Percentiles rank a stretch among this genome's conserved stretches.
Evolutionary conservation across 1,139 yeast genomes (phyloP).

Genomic region (Blastobotrys petasosporus): DNA sequence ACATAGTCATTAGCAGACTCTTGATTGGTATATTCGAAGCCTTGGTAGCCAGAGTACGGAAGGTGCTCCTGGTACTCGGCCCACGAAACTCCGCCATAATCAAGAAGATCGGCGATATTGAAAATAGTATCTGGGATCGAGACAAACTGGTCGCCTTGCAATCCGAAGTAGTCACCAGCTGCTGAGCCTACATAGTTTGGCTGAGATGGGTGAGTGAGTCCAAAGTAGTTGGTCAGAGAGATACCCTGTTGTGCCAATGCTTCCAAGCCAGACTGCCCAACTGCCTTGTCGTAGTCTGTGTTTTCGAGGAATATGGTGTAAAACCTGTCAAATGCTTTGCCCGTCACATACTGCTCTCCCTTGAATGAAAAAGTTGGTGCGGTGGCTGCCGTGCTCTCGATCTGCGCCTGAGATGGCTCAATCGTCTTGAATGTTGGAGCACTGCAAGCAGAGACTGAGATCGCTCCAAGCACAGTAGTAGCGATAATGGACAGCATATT

Average conservation of each 20-base stretch:
- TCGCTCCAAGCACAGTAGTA: background rate
- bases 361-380: slow-evolving; percentile 35
- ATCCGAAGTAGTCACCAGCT: slow-evolving; percentile 45
- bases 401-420: slow-evolving; percentile 35
- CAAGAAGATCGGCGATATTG: slow-evolving; percentile 42
- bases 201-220: slow-evolving; percentile 46
- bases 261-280: slow-evolving; percentile 38
- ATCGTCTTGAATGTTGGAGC: slow-evolving; percentile 33
- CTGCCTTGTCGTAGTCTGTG: slow-evolving; percentile 46
- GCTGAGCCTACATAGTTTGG: slow-evolving; percentile 46
- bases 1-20: slow-evolving; percentile 42
- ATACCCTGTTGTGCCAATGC: slow-evolving; percentile 41
- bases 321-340: slow-evolving; percentile 41
- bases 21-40: slow-evolving; percentile 41
- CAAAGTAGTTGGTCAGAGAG: slow-evolving; percentile 44
- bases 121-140: slow-evolving; percentile 42
- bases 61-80: slow-evolving; percentile 45
- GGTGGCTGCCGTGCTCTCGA: slow-evolving; percentile 37
- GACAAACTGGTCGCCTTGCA: slow-evolving; percentile 40
- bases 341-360: slow-evolving; percentile 34
- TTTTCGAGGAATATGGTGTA: slow-evolving; percentile 45
- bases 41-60: slow-evolving; percentile 46
- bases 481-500: background rate
- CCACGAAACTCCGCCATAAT: slow-evolving; percentile 42
- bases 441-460: background rate